Base-by-base conservation (phyloP, 2,329 filamentous ascomycete species). In the Leptographium flavum region DNA sequence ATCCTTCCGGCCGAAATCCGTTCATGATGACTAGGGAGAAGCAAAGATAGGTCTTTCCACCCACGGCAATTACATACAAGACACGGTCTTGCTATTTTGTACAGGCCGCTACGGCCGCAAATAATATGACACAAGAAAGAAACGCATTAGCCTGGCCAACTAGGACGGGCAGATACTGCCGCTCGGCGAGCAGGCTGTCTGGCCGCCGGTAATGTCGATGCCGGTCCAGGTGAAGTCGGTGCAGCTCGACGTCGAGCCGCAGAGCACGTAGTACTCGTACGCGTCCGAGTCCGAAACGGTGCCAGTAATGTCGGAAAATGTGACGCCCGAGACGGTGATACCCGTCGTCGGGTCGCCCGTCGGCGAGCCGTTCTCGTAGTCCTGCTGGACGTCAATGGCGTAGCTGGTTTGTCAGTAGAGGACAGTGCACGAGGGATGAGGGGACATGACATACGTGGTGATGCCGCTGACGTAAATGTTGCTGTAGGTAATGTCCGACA, bases 331-430 rank as follows among this genome's bases (percentile, higher is more conserved):
- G 50, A 73, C 69, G 4, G 61, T 61, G n/a, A 71, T 64, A 42
- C 67, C 66, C 27, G 57, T 61, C 9, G 68, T 72, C 5, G 69
- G 67, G 3, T 51, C 25, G 13, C 49, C 51, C 1, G 61, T 63
- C 2, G 61, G 62, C 33, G 62, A 61, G 38, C 66, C 65, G 50
- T 68, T 68, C 55, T 66, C 59, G 52, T 75, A 76, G 55, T 76
- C 71, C 60, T 79, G 75, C 57, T 77, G 62, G 48, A 79, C 67
- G 42, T 76, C 63, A 48, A 78, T 69, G 38, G 68, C 73, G 54
- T 76, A 74, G 23, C 68, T 61, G 45, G 66, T 57, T 27, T 15
- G 22, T 42, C 19, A 42, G 40, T 13, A 42, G n/a, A 15, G 21
- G 9, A 5, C 11, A 35, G 2, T 14, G 21, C 7, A 30, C 7